Base-by-base conservation (phyloP, 768 basidiomycete genomes). In the Hortiboletus flavorubellus region DNA sequence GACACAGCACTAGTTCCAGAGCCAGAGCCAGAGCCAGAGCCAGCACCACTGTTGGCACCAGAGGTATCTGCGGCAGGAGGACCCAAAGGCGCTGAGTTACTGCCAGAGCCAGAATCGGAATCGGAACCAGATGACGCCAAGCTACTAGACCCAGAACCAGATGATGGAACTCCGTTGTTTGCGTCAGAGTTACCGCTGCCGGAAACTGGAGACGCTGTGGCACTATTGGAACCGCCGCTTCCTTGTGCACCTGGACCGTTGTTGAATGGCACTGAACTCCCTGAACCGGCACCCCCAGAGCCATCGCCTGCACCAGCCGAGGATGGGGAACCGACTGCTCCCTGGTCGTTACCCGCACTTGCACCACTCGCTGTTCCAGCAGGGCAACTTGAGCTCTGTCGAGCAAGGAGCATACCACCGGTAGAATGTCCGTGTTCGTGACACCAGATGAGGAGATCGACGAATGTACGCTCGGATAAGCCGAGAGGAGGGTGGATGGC, bases 391-490 rank as follows among this genome's bases (percentile, higher is more conserved):
- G 66, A 35, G 8, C 48, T 54, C 33, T 68, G 67, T 34, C 67
- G 67, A 54, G 67, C 52, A n/a, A 62, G 64, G 15, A 71, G 62
- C 2, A 34, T 23, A 29, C 61, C 48, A 11, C 49, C 16, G 12
- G 46, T 50, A 3, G 62, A 46, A 21, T 58, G 60, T 0, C 52
- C 52, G 18, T 57, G 18, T 37, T 69, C 50, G 31, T 64, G 60
- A 18, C 69, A 68, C 68, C 69, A 71, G 23, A 59, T 8, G 51
- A 69, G 69, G 44, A 68, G 67, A 33, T 69, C 67, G 30, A 49
- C 49, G 23, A 69, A 69, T 0, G 59, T 56, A 2, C 51, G 60
- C 47, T 54, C 55, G 31, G 69, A 58, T 12, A 69, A 29, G 14
- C 69, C 69, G 4, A 11, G 38, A 2, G 69, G 67, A 40, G 65